Conservation (phyloP, 2,329 filamentous ascomycete genomes). For the Annulohypoxylon truncatum region DNA sequence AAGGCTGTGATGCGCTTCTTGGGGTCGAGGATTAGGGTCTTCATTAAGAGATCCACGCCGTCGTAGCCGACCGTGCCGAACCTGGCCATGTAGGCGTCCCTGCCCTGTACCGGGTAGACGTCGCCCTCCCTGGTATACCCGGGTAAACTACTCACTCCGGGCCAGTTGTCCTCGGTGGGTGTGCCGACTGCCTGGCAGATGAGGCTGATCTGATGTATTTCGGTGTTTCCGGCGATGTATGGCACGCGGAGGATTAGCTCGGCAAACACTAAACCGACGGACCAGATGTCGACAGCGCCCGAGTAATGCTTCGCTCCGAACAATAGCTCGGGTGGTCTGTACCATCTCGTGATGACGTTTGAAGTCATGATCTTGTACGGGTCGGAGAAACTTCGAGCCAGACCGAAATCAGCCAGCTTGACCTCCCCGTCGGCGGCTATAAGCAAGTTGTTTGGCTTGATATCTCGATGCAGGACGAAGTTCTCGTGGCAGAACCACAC, state of each 20-base stretch:
- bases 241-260: slow-evolving; percentile 87
- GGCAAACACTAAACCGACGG: slow-evolving; percentile 90
- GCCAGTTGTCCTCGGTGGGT: slow-evolving; percentile 95
- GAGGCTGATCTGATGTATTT: slow-evolving; percentile 85
- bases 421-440: slow-evolving; percentile 93
- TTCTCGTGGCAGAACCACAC: slow-evolving; percentile 98
- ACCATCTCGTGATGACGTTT: slow-evolving; percentile 97
- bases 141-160: slow-evolving; percentile 83
- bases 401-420: slow-evolving; percentile 97
- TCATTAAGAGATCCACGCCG: slow-evolving; percentile 89
- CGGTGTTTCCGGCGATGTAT: slow-evolving; percentile 84
- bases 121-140: slow-evolving; percentile 80
- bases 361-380: slow-evolving; percentile 90
- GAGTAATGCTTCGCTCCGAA: slow-evolving; percentile 91
- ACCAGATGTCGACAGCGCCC: slow-evolving; percentile 94
- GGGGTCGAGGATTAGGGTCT: slow-evolving; percentile 88
- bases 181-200: slow-evolving; percentile 90
- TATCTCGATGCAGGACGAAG: slow-evolving; percentile 93
- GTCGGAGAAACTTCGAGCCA: slow-evolving; percentile 89
- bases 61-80: slow-evolving; percentile 85
- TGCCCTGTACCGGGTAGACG: slow-evolving; percentile 69
- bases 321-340: slow-evolving; percentile 91
- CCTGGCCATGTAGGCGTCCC: slow-evolving; percentile 77
- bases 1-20: slow-evolving; percentile 81
- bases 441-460: slow-evolving; percentile 98